phyloP scores from a whole-genome alignment of 2,329 filamentous ascomycete species.

The Sclerotinia glacialis region DNA sequence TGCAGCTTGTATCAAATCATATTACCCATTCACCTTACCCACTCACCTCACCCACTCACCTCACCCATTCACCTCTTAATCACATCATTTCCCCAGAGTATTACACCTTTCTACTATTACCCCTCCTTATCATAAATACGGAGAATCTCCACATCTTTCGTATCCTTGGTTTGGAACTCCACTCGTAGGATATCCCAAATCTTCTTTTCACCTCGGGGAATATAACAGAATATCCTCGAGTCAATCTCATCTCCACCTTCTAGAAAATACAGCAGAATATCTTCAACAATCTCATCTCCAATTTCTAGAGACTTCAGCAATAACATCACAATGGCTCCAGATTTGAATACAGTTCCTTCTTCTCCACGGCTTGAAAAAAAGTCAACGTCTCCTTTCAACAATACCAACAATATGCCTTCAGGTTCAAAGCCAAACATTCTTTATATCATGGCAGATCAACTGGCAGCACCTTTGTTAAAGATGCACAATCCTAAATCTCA shows the following conservation, averaged over 20 bases:
- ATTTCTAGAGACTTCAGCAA: background rate
- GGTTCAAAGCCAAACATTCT: slow-evolving; percentile 66
- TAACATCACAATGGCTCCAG: slow-evolving; percentile 58
- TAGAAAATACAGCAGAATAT: no score
- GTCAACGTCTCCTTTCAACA: slow-evolving; percentile 34
- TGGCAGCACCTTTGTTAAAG: slow-evolving; percentile 84
- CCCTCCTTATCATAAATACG: background rate
- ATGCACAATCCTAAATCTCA: slow-evolving; percentile 86
- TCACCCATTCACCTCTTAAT: background rate
- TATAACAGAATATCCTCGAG: background rate
- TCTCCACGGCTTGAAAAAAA: slow-evolving; percentile 45
- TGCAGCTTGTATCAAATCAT: background rate
- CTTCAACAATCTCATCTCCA: no score
- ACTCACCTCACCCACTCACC: no score
- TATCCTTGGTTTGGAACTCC: background rate
- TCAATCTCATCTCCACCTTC: no score
- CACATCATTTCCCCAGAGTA: slow-evolving; percentile 17
- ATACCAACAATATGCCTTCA: slow-evolving; percentile 27
- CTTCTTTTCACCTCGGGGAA: background rate
- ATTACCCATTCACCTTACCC: background rate
- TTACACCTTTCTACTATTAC: background rate
- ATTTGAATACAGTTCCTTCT: slow-evolving; percentile 67
- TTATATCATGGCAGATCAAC: slow-evolving; percentile 96
- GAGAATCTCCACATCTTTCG: background rate
- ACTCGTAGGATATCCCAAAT: background rate